phyloP scores from a whole-genome alignment of 345 rosid genomes.

The Acer campestre region DNA sequence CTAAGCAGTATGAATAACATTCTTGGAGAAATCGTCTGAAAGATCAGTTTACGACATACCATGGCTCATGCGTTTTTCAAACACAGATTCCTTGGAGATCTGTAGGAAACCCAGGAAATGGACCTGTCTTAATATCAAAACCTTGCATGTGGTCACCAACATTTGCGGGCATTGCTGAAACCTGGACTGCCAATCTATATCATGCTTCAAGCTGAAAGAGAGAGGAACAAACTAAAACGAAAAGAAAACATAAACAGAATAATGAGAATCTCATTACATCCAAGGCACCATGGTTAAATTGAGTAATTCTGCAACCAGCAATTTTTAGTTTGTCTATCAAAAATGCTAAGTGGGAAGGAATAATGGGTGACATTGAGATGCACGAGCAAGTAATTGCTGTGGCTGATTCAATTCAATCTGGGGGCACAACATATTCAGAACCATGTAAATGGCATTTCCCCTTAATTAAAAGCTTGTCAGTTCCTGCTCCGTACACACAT shows the following conservation, averaged over 20 bases:
- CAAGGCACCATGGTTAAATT: neutral
- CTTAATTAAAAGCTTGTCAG: slow-evolving; percentile 16
- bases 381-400: slow-evolving; percentile 41
- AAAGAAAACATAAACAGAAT: neutral
- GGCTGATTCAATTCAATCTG: slow-evolving; percentile 39
- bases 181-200: slow-evolving; percentile 16
- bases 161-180: slow-evolving; percentile 23
- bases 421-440: slow-evolving; percentile 26
- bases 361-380: slow-evolving; percentile 34
- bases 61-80: slow-evolving; percentile 39
- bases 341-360: slow-evolving; percentile 29
- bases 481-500: slow-evolving; percentile 29
- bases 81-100: slow-evolving; percentile 39
- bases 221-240: neutral
- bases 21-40: no score
- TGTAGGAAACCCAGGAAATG: slow-evolving; percentile 42
- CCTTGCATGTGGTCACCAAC: slow-evolving; percentile 23
- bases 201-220: neutral
- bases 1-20: no score
- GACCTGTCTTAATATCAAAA: slow-evolving; percentile 32
- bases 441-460: slow-evolving; percentile 29
- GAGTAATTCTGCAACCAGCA: slow-evolving; percentile 36
- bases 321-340: slow-evolving; percentile 21
- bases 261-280: slow-evolving; percentile 13
- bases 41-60: slow-evolving; percentile 18